Conservation (phyloP, 140 eudicot species). For the Oenanthe javanica region DNA sequence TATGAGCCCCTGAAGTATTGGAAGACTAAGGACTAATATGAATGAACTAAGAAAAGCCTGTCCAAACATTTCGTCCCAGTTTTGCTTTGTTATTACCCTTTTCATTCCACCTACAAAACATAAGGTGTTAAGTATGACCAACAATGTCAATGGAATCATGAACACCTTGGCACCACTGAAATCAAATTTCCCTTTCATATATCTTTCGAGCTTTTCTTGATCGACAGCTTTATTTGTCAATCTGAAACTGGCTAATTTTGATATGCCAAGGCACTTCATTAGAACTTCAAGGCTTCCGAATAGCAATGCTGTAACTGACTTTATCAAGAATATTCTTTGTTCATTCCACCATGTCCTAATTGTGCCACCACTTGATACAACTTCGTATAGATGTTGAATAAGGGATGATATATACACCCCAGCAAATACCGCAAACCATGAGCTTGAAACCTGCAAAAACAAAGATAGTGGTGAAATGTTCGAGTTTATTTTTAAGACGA, state of each 20-base stretch:
- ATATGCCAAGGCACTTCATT: conserved; percentile 46
- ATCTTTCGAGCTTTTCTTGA: conserved; percentile 50
- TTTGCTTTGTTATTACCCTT: conserved; percentile 27
- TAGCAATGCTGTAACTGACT: conserved; percentile 48
- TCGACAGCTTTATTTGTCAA: conserved; percentile 70
- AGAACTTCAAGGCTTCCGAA: conserved; percentile 61
- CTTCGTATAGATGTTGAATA: conserved; percentile 35
- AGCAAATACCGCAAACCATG: conserved; percentile 42
- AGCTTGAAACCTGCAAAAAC: conserved; percentile 29
- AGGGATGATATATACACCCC: conserved; percentile 30
- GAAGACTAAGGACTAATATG: conserved; percentile 47
- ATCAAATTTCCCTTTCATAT: conserved; percentile 59
- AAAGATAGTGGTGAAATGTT: not conserved
- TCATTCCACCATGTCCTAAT: conserved; percentile 53
- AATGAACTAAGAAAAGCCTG: conserved; percentile 48
- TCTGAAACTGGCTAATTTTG: conserved; percentile 58
- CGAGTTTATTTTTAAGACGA: not conserved
- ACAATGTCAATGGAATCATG: conserved; percentile 49
- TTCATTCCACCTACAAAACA: conserved; percentile 54
- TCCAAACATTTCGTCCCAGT: conserved; percentile 59
- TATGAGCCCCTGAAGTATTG: conserved; percentile 53
- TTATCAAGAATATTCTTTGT: conserved; percentile 53
- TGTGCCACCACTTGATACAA: conserved; percentile 36
- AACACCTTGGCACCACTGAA: conserved; percentile 62
- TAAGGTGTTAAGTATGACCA: conserved; percentile 46